Evolutionary conservation across 148 eudicot species (phyloP).

Genomic region (Spergularia bocconei): DNA sequence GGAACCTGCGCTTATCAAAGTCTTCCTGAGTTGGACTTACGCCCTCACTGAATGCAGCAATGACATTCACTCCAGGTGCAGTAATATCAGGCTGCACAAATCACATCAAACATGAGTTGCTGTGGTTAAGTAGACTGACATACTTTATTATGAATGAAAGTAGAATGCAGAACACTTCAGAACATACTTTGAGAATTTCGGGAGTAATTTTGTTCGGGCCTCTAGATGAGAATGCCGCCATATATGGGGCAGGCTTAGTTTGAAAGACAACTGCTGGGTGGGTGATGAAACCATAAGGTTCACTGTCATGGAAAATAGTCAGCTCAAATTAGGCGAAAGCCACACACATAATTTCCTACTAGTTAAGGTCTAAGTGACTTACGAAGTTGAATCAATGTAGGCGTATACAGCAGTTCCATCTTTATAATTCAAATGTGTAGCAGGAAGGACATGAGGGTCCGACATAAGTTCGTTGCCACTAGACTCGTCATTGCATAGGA

Average conservation of each 20-base stretch:
- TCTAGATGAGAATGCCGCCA: constrained; percentile 66
- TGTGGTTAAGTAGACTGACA: neutral
- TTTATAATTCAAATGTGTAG: constrained; percentile 47
- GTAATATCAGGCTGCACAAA: constrained; percentile 63
- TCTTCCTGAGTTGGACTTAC: constrained; percentile 30
- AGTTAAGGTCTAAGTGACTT: neutral
- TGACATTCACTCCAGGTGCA: constrained; percentile 68
- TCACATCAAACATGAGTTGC: neutral
- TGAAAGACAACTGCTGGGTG: constrained; percentile 15
- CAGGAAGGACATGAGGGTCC: constrained; percentile 59
- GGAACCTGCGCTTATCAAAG: constrained; percentile 31
- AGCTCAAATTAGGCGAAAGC: neutral
- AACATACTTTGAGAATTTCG: constrained; percentile 57
- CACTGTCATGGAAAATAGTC: constrained; percentile 17
- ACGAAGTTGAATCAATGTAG: constrained; percentile 54
- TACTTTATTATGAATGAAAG: neutral
- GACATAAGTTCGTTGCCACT: constrained; percentile 42
- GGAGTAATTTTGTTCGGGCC: constrained; percentile 64
- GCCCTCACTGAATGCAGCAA: constrained; percentile 53
- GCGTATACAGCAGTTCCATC: constrained; percentile 45
- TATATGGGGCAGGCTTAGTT: constrained; percentile 54
- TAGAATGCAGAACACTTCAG: neutral
- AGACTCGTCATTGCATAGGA: constrained; percentile 52
- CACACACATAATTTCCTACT: neutral
- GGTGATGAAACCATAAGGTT: constrained; percentile 36